These are phyloP conservation scores for Hypoxylon sp. DNA, from an alignment of 2,329 filamentous ascomycete species.

Conservation along the genomic window DNA sequence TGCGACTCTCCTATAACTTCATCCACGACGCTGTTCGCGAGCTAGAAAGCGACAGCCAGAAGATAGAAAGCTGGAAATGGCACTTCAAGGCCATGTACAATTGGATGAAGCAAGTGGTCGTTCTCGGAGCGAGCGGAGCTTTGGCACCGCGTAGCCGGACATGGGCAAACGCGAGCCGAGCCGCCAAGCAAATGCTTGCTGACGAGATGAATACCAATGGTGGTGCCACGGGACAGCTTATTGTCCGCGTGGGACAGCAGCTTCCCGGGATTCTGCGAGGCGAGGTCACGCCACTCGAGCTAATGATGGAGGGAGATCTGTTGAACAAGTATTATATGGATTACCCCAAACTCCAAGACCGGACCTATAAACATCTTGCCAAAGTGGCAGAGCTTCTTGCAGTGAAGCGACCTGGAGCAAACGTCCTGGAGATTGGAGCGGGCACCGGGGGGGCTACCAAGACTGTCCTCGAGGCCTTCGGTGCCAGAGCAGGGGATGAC, in stretches of 20 bases:
- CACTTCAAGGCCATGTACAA: slow-evolving; percentile 1
- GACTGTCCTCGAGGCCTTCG: background rate
- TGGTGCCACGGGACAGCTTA: background rate
- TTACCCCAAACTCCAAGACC: background rate
- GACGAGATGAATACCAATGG: background rate
- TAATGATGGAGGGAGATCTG: background rate
- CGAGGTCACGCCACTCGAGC: background rate
- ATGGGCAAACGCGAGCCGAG: background rate
- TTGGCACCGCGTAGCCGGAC: background rate
- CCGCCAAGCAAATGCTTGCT: background rate
- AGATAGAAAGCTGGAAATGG: background rate
- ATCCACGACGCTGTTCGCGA: background rate
- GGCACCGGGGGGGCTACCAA: background rate
- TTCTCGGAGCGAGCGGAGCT: background rate
- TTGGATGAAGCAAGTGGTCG: background rate
- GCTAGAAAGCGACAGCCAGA: background rate
- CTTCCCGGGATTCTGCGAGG: background rate
- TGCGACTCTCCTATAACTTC: background rate
- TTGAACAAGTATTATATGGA: background rate
- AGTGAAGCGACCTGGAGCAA: background rate
- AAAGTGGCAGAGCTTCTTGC: background rate
- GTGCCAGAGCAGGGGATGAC: background rate
- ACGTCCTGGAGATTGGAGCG: background rate
- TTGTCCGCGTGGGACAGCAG: background rate
- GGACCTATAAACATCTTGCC: background rate